These are phyloP conservation scores for Neostapfia colusana DNA, from an alignment of 176 grass and related monocot species.

Conservation along the genomic window DNA sequence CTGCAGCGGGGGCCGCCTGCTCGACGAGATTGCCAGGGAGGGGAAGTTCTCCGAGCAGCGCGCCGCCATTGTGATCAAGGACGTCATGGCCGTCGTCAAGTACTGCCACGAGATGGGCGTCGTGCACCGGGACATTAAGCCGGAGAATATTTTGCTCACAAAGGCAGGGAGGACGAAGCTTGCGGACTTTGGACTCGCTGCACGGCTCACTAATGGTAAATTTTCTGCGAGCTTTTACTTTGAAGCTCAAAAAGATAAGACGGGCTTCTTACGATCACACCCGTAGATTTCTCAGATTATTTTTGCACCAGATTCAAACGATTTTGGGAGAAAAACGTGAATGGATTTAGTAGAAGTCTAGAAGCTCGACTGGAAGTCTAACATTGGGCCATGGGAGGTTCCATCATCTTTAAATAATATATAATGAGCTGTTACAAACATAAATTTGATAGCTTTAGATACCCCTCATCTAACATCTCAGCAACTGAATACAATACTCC, in stretches of 20 bases:
- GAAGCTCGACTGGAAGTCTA: background rate
- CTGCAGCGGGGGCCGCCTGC: slow-evolving; percentile 63
- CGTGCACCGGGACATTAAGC: slow-evolving; percentile 89
- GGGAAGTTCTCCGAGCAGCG: slow-evolving; percentile 61
- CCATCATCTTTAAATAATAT: background rate
- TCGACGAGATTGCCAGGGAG: slow-evolving; percentile 64
- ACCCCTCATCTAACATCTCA: background rate
- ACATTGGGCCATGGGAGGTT: background rate
- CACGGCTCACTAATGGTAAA: slow-evolving; percentile 77
- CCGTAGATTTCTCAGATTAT: background rate
- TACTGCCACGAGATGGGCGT: slow-evolving; percentile 98
- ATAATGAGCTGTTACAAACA: background rate
- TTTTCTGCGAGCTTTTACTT: background rate
- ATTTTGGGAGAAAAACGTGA: background rate
- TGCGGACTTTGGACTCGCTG: slow-evolving; percentile 82
- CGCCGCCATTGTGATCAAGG: slow-evolving; percentile 60
- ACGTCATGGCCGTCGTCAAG: slow-evolving; percentile 71
- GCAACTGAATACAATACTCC: background rate
- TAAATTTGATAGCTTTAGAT: background rate
- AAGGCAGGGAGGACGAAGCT: slow-evolving; percentile 70
- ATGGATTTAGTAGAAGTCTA: background rate
- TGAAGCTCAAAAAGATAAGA: background rate
- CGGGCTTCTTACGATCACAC: background rate
- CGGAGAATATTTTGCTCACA: slow-evolving; percentile 88
- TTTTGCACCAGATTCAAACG: background rate